Evolutionary conservation across 2,329 filamentous ascomycete species (phyloP), one percentile per base, ranked within the genome.

Genomic region (Orbilia ellipsospora): DNA sequence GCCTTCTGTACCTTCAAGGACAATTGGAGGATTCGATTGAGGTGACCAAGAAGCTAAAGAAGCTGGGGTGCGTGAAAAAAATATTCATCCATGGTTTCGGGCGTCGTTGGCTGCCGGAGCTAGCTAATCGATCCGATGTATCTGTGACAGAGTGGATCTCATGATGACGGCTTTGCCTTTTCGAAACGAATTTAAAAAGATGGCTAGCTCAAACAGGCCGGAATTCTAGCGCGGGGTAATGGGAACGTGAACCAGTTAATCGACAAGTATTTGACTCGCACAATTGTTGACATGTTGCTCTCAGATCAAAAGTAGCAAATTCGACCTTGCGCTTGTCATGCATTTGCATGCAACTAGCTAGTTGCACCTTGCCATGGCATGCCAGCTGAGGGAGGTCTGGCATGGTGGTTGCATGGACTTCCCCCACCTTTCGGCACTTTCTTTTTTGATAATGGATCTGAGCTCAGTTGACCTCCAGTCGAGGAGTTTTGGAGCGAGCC

Each of bases 31-130:
- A 40, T 56, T 16, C n/a, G 13, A 40, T 20, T 4, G 5, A 56
- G 10, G 26, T 36, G 31, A 7, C 2, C 31, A 36, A 36, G 31
- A 36, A 44, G 42, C 23, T 28, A 5, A 68, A 60, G 63, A 72
- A 65, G 67, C 67, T 72, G 67, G 67, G 67, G 67, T 72, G 67
- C 67, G 67, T 72, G 67, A 65, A 59, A 63, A 70, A 72, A 36
- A 4, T 36, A 36, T 36, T 63, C 15, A 64, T 65, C 67, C 67
- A 72, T 72, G 67, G 67, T 45, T 72, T 72, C 64, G 67, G 67
- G 60, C 66, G 60, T 56, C 60, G 48, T 65, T 63, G 44, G 66
- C 51, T 60, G 54, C 60, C 67, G 60, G 60, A 72, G 60, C 60
- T 64, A 72, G 60, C 55, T 63, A 65, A 45, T 72, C 50, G 66